These are phyloP conservation scores for Chlorophyllum brunneum DNA, from an alignment of 768 basidiomycete genomes.

Conservation along the genomic window DNA sequence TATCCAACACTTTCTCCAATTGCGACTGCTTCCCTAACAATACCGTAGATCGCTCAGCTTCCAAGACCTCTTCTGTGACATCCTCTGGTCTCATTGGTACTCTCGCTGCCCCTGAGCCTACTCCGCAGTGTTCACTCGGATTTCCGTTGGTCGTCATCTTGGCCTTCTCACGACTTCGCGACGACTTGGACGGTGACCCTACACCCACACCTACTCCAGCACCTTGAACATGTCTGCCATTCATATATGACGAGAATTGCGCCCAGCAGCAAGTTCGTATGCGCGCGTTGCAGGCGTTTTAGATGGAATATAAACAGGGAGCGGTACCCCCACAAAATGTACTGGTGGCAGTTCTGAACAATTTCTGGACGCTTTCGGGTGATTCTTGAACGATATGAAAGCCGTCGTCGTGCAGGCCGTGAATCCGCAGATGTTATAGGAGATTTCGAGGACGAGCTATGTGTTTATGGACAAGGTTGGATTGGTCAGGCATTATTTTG, in stretches of 20 bases:
- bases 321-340: not conserved
- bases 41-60: slow-evolving; percentile 38
- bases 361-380: slow-evolving; percentile 60
- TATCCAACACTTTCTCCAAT: slow-evolving; percentile 54
- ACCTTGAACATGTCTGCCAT: slow-evolving; percentile 1
- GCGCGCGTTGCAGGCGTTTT: slow-evolving; percentile 4
- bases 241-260: slow-evolving; percentile 4
- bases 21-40: slow-evolving; percentile 57
- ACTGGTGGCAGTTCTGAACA: slow-evolving; percentile 48
- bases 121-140: slow-evolving; percentile 1
- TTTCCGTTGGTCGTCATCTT: not conserved
- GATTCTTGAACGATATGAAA: slow-evolving; percentile 49
- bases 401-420: slow-evolving; percentile 16
- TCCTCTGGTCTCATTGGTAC: slow-evolving; percentile 15
- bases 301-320: not conserved
- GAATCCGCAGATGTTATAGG: slow-evolving; percentile 14
- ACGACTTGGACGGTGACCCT: not conserved
- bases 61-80: slow-evolving; percentile 24
- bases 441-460: slow-evolving; percentile 21
- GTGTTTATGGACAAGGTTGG: slow-evolving; percentile 30
- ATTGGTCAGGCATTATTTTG: slow-evolving; percentile 41
- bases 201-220: not conserved
- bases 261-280: not conserved
- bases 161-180: slow-evolving; percentile 5
- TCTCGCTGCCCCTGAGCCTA: slow-evolving; percentile 13